Evolutionary conservation across 345 rosid genomes (phyloP).

Genomic region (Pistacia vera): DNA sequence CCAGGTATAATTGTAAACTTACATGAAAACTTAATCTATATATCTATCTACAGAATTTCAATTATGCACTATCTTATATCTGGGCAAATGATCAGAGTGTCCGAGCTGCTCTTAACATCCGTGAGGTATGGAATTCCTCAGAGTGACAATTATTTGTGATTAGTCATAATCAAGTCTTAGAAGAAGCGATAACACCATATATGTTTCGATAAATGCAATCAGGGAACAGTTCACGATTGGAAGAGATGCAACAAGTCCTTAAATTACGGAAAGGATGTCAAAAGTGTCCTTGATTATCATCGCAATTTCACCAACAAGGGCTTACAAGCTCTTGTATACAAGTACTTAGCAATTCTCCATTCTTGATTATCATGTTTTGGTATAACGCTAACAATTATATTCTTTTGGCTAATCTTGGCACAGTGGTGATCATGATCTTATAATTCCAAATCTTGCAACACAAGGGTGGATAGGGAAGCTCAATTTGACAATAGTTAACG

Average conservation of each 20-base stretch:
- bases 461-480: conserved; percentile 33
- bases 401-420: not conserved
- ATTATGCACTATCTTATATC: conserved; percentile 30
- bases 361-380: not conserved
- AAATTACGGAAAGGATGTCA: conserved; percentile 22
- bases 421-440: conserved; percentile 47
- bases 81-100: conserved; percentile 38
- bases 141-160: not conserved
- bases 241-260: conserved; percentile 38
- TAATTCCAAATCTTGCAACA: conserved; percentile 35
- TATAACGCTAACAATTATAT: not conserved
- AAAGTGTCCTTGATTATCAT: conserved; percentile 31
- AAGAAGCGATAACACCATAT: not conserved
- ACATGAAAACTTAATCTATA: too few relatives aligned
- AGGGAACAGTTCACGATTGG: conserved; percentile 32
- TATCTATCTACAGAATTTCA: conserved; percentile 30
- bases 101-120: conserved; percentile 33
- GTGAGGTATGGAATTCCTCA: conserved; percentile 21
- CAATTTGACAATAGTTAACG: conserved; percentile 23
- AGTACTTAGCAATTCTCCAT: conserved; percentile 16
- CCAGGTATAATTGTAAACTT: not conserved
- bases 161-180: not conserved
- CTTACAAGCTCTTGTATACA: conserved; percentile 33
- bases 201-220: not conserved
- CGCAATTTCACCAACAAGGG: conserved; percentile 26